phyloP scores from a whole-genome alignment of 2,329 filamentous ascomycete genomes.

The Gnomoniopsis sp. region DNA sequence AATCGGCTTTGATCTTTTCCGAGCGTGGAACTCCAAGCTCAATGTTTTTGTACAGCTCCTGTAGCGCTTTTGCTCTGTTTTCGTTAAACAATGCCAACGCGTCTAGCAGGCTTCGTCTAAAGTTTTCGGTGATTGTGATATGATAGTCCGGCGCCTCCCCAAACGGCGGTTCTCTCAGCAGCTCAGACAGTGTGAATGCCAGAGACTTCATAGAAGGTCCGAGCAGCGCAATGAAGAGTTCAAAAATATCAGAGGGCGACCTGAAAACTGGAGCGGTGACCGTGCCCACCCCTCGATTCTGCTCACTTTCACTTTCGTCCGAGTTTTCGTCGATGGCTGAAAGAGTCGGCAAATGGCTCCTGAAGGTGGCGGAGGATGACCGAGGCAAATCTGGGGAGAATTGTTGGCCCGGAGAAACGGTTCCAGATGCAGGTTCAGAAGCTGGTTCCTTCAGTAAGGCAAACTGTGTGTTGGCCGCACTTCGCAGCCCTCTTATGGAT shows the following conservation, averaged over 20 bases:
- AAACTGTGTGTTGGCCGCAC: conserved; percentile 87
- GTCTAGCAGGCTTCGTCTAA: conserved; percentile 74
- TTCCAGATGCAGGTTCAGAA: conserved; percentile 26
- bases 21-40: conserved; percentile 66
- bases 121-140: conserved; percentile 74
- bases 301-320: conserved; percentile 53
- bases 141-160: conserved; percentile 61
- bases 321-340: conserved; percentile 62
- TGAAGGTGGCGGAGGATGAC: conserved; percentile 31
- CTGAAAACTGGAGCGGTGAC: conserved; percentile 38
- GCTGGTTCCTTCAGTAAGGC: conserved; percentile 68
- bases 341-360: conserved; percentile 41
- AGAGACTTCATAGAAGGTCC: conserved; percentile 95
- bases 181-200: conserved; percentile 85
- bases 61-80: conserved; percentile 72
- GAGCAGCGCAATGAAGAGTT: conserved; percentile 81
- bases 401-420: conserved; percentile 29
- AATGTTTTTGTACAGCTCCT: conserved; percentile 76
- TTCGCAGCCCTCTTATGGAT: conserved; percentile 84
- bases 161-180: conserved; percentile 84
- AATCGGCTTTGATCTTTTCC: conserved; percentile 80
- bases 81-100: conserved; percentile 77
- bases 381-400: conserved; percentile 28
- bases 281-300: conserved; percentile 21
- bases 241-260: conserved; percentile 80